Evolutionary conservation across 495 filamentous ascomycete genomes (phyloP), one percentile per base, ranked within the genome.

Genomic region (Penicillium canariense): DNA sequence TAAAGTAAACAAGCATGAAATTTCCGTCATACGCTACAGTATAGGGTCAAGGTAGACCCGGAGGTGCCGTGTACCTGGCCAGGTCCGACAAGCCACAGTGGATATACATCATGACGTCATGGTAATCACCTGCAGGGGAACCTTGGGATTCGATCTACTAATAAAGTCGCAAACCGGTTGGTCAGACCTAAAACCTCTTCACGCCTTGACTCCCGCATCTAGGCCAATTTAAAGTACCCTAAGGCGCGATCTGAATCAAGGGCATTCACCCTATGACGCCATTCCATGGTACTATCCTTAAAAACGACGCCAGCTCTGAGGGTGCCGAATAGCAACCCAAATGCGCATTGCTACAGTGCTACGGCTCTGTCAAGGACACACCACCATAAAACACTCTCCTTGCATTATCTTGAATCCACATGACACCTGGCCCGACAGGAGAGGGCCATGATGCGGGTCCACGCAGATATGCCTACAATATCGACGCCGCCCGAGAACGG

Each of bases 381-480:
- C n/a, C n/a, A n/a, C n/a, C n/a, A n/a, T n/a, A n/a, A n/a, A n/a
- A n/a, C n/a, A 1, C 1, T 17, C 25, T 30, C 9, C 14, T 28
- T 18, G 5, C 15, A 3, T 25, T 8, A 12, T 32, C 14, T 31
- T 10, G 12, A 34, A 18, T 1, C n/a, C 17, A 14, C 28, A 48
- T 48, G 45, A 35, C 45, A 4, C 18, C 15, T 7, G 31, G 9
- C 1, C n/a, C 27, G 18, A 34, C n/a, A 47, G 48, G 40, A 32
- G 48, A 31, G 38, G 51, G 38, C 36, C 31, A 36, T 0, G 46
- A 32, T 14, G 9, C 22, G 27, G 52, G 48, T 44, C 58, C 52
- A 23, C 52, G 58, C 27, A 55, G 55, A 38, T 60, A 48, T 60
- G 58, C 58, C 8, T 52, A 60, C 28, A 60, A 60, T 50, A 48